These are phyloP conservation scores for Helotiales sp. DNA, from an alignment of 2,329 filamentous ascomycete species.

Conservation along the genomic window DNA sequence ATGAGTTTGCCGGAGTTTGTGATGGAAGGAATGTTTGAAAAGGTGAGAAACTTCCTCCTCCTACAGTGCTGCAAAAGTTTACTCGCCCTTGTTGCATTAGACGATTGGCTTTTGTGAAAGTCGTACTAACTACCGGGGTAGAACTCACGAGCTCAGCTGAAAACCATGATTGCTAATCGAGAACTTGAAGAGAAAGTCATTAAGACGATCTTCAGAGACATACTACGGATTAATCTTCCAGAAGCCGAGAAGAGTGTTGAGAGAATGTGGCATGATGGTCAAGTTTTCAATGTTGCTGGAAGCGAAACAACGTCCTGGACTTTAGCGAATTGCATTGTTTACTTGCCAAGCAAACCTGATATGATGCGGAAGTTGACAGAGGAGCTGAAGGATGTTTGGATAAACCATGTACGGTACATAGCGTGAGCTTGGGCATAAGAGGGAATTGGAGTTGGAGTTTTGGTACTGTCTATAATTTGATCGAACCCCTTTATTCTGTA, in stretches of 20 bases:
- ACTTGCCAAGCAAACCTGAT: conserved; percentile 44
- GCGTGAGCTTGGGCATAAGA: no score
- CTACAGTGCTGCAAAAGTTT: no score
- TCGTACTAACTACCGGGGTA: neutral
- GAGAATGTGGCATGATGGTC: conserved; percentile 6
- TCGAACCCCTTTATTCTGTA: no score
- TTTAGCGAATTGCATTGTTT: conserved; percentile 44
- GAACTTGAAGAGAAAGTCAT: conserved; percentile 15
- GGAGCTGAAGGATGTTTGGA: conserved; percentile 43
- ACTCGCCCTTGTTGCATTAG: no score
- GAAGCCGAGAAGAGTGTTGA: conserved; percentile 7
- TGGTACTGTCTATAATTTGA: no score
- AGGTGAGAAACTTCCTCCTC: no score
- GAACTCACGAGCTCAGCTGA: neutral
- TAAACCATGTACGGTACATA: no score
- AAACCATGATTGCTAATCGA: neutral
- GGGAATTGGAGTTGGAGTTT: no score
- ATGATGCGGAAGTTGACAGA: conserved; percentile 41
- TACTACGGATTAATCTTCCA: conserved; percentile 43
- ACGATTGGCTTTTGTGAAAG: no score
- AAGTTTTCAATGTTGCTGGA: neutral
- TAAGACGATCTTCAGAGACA: conserved; percentile 38
- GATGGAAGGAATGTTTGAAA: neutral
- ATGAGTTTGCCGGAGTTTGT: neutral
- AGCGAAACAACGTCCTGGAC: conserved; percentile 45